phyloP scores from a whole-genome alignment of 495 filamentous ascomycete species.

The Gamarada debralockiae region DNA sequence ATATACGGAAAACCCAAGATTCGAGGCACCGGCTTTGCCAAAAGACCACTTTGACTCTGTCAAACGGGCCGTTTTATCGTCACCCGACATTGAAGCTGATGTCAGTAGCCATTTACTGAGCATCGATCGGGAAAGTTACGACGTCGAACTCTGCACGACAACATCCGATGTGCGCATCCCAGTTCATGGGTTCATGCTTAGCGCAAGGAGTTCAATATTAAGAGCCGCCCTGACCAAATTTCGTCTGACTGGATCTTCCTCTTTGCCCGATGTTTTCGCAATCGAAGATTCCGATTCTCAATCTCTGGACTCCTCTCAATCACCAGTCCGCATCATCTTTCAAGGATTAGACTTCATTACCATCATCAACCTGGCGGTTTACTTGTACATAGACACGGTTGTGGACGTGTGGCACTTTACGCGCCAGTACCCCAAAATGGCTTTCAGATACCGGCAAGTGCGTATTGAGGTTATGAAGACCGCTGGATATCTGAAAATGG shows the following conservation, averaged over 20 bases:
- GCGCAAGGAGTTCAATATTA: slow-evolving; percentile 64
- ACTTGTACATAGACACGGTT: slow-evolving; percentile 74
- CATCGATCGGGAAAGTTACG: slow-evolving; percentile 39
- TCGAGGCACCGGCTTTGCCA: slow-evolving; percentile 15
- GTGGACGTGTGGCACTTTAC: slow-evolving; percentile 82
- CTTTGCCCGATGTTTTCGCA: slow-evolving; percentile 12
- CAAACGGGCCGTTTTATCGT: slow-evolving; percentile 23
- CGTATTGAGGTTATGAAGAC: slow-evolving; percentile 80
- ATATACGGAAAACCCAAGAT: slow-evolving; percentile 8
- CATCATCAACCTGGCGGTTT: slow-evolving; percentile 70
- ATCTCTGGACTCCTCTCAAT: not conserved
- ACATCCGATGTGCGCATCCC: slow-evolving; percentile 66
- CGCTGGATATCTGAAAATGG: slow-evolving; percentile 61
- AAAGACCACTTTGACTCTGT: slow-evolving; percentile 12
- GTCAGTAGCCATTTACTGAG: slow-evolving; percentile 22
- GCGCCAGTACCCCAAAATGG: slow-evolving; percentile 55
- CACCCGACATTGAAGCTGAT: slow-evolving; percentile 21
- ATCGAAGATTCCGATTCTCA: not conserved
- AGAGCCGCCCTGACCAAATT: slow-evolving; percentile 55
- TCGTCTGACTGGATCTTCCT: slow-evolving; percentile 30
- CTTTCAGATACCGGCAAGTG: slow-evolving; percentile 68
- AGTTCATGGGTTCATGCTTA: slow-evolving; percentile 76
- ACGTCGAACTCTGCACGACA: slow-evolving; percentile 35
- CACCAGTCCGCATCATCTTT: slow-evolving; percentile 19
- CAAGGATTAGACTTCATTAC: slow-evolving; percentile 54